Conservation (phyloP, 1,139 yeast species). For the Suhomyces panamericanus region DNA sequence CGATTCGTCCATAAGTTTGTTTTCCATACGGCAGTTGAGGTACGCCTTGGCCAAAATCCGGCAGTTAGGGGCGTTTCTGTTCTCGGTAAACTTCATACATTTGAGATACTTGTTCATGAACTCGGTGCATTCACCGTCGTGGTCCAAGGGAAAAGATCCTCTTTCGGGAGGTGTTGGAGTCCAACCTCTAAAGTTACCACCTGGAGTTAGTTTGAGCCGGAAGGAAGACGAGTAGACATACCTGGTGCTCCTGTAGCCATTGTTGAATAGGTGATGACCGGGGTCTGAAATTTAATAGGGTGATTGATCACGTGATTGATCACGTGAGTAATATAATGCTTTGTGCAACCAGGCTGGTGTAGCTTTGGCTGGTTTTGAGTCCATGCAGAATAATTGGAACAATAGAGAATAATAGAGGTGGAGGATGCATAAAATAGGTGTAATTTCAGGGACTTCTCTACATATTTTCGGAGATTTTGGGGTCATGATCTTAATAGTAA, state of each 20-base stretch:
- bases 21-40: conserved; percentile 85
- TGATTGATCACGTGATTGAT: neutral
- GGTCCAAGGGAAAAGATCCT: conserved; percentile 95
- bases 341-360: too few relatives aligned
- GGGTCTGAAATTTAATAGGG: conserved; percentile 4
- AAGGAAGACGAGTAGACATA: conserved; percentile 4
- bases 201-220: conserved; percentile 24
- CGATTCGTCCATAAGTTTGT: conserved; percentile 80
- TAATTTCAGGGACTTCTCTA: too few relatives aligned
- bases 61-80: conserved; percentile 88
- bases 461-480: too few relatives aligned
- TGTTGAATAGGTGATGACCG: neutral
- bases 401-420: too few relatives aligned
- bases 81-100: conserved; percentile 76
- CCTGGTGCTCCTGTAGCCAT: conserved; percentile 24
- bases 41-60: conserved; percentile 79
- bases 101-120: conserved; percentile 74
- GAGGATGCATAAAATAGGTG: too few relatives aligned
- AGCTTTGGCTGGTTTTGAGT: too few relatives aligned
- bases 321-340: too few relatives aligned
- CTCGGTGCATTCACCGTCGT: conserved; percentile 78
- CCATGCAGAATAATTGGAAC: too few relatives aligned
- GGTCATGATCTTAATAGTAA: too few relatives aligned
- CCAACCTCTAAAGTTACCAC: conserved; percentile 52
- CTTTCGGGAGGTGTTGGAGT: conserved; percentile 94